A percentile compares a stretch with the other conserved stretches of the same genome.
Conservation (phyloP, 306 rosid species). For the Acmispon strigosus region DNA sequence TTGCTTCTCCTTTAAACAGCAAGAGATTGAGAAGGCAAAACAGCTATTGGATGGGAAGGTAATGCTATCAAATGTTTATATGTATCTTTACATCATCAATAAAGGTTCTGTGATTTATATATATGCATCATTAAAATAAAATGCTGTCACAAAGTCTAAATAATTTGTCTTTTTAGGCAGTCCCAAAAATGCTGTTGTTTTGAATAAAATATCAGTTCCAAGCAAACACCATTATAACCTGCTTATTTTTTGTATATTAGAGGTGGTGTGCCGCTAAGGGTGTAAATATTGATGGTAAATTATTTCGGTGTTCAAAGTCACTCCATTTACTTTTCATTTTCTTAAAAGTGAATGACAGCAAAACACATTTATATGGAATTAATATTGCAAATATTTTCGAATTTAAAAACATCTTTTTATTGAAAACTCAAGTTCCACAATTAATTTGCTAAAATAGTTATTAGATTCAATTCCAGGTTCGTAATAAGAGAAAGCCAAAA, state of each 20-base stretch:
- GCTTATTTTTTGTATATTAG: neutral
- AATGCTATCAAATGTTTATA: conserved; percentile 19
- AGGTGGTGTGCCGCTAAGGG: neutral
- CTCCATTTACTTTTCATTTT: neutral
- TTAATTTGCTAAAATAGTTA: neutral
- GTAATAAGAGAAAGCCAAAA: neutral
- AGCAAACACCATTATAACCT: neutral
- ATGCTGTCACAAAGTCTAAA: conserved; percentile 11
- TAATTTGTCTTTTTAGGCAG: neutral
- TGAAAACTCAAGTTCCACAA: neutral
- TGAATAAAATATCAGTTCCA: neutral
- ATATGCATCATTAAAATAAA: neutral
- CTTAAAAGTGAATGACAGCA: neutral
- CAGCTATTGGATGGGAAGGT: conserved; percentile 79
- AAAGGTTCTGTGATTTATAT: neutral
- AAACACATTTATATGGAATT: neutral
- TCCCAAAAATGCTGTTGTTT: neutral
- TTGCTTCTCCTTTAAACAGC: conserved; percentile 35
- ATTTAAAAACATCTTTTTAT: neutral
- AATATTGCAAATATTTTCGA: neutral
- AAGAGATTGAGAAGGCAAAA: conserved; percentile 72
- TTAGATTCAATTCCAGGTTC: conserved; percentile 3
- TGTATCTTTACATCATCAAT: conserved; percentile 11
- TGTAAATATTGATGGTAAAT: conserved; percentile 3
- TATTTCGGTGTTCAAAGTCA: neutral